These are phyloP conservation scores for Hyaloscypha hepaticicola DNA, from an alignment of 495 filamentous ascomycete genomes.

Conservation along the genomic window DNA sequence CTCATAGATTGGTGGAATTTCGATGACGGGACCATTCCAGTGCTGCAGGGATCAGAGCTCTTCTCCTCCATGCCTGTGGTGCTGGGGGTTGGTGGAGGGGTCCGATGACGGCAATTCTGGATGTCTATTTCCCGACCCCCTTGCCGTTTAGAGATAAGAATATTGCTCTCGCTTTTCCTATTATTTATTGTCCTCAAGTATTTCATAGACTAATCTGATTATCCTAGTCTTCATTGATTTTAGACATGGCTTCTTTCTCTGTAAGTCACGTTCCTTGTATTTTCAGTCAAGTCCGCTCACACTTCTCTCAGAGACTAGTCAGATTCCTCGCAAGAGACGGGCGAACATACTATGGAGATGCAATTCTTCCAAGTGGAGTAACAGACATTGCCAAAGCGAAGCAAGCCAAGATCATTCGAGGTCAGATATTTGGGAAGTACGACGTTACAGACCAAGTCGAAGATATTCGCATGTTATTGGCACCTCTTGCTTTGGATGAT, in stretches of 20 bases:
- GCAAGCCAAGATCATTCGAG: constrained; percentile 66
- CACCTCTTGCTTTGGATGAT: constrained; percentile 66
- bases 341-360: constrained; percentile 78
- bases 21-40: constrained; percentile 16
- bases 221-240: not conserved
- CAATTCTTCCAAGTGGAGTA: constrained; percentile 66
- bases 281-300: not conserved
- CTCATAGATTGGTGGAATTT: constrained; percentile 18
- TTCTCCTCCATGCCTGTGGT: not conserved
- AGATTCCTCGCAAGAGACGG: constrained; percentile 78
- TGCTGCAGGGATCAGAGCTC: constrained; percentile 17
- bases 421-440: constrained; percentile 71
- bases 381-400: constrained; percentile 65
- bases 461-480: constrained; percentile 65
- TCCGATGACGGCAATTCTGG: constrained; percentile 7
- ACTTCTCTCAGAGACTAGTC: constrained; percentile 60
- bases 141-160: not conserved
- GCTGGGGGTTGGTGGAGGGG: not conserved
- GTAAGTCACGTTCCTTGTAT: constrained; percentile 29
- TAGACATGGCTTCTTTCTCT: constrained; percentile 40
- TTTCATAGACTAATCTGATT: not conserved
- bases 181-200: not conserved
- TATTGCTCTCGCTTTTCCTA: not conserved
- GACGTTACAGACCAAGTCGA: constrained; percentile 66
- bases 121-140: not conserved